Percentiles rank a stretch among this genome's conserved stretches.
phyloP scores from a whole-genome alignment of 2,329 filamentous ascomycete genomes.

The Calonectria pteridis region DNA sequence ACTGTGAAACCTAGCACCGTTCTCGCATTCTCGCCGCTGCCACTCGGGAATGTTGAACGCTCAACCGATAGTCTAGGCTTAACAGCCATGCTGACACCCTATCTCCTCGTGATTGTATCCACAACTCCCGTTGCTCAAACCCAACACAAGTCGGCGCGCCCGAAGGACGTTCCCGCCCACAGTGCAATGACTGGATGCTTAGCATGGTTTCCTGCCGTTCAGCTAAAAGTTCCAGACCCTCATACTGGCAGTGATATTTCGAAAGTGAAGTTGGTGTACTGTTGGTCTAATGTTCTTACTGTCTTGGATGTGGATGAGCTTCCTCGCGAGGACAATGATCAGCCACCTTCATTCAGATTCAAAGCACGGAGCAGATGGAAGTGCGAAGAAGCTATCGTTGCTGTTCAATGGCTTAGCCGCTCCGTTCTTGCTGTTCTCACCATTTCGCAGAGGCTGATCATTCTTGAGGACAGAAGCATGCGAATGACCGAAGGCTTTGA shows the following conservation, averaged over 20 bases:
- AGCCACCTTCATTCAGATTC: constrained; percentile 83
- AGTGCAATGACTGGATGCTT: constrained; percentile 93
- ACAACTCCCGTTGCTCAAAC: constrained; percentile 97
- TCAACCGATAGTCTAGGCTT: constrained; percentile 88
- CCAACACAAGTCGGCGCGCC: constrained; percentile 91
- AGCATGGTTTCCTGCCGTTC: constrained; percentile 97
- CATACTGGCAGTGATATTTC: constrained; percentile 77
- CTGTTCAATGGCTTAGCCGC: constrained; percentile 95
- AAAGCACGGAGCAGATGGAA: constrained; percentile 89
- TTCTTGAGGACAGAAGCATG: constrained; percentile 90
- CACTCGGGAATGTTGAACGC: constrained; percentile 93
- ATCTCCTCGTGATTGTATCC: constrained; percentile 95
- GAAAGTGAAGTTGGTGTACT: constrained; percentile 92
- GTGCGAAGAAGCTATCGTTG: constrained; percentile 94
- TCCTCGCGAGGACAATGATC: constrained; percentile 76
- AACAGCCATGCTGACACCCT: constrained; percentile 95
- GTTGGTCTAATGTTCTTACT: constrained; percentile 98
- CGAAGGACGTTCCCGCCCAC: constrained; percentile 91
- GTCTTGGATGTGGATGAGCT: constrained; percentile 89
- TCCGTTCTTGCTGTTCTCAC: constrained; percentile 93
- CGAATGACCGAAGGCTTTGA: constrained; percentile 96
- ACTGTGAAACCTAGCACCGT: constrained; percentile 93
- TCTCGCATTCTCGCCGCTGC: constrained; percentile 89
- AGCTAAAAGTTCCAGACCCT: constrained; percentile 81
- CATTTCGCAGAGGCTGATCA: constrained; percentile 91